phyloP scores from a whole-genome alignment of 768 basidiomycete genomes.

The Rossbeevera mucosa region DNA sequence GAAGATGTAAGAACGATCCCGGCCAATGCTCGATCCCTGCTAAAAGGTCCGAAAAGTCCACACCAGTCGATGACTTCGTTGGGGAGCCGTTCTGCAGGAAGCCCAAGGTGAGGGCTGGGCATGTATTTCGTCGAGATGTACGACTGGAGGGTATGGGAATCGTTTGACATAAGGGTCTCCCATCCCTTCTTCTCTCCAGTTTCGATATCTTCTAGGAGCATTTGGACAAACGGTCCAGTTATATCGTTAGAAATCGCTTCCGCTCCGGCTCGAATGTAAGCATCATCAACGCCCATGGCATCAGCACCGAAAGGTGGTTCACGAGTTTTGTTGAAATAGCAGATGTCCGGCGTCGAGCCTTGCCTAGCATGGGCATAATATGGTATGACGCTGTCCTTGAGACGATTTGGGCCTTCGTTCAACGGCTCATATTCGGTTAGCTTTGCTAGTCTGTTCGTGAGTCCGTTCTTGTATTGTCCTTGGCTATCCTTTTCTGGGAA shows the following conservation, averaged over 20 bases:
- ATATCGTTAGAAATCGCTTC: conserved; percentile 15
- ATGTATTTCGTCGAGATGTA: conserved; percentile 19
- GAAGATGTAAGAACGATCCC: too few relatives aligned
- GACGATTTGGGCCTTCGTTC: conserved; percentile 13
- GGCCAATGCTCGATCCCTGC: too few relatives aligned
- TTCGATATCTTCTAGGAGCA: conserved; percentile 19
- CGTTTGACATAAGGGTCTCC: conserved; percentile 23
- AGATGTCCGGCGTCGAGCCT: conserved; percentile 4
- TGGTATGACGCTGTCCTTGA: conserved; percentile 20
- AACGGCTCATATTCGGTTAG: conserved; percentile 27
- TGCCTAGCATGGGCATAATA: conserved; percentile 12
- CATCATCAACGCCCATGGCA: conserved; percentile 5
- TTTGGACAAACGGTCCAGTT: conserved; percentile 14
- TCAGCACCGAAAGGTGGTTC: conserved; percentile 4
- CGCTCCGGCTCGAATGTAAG: conserved; percentile 16
- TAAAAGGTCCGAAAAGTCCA: too few relatives aligned
- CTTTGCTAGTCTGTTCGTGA: conserved; percentile 31
- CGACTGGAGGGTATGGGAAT: conserved; percentile 24
- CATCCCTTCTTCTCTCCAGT: conserved; percentile 20
- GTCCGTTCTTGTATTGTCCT: conserved; percentile 15
- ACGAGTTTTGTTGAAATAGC: conserved; percentile 7
- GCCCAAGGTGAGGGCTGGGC: conserved; percentile 11
- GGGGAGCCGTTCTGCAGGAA: conserved; percentile 13
- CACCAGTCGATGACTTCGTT: conserved; percentile 28
- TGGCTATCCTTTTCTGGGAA: conserved; percentile 13